A percentile compares a stretch with the other conserved stretches of the same genome.
Conservation (phyloP, 306 rosid genomes). For the Acacia melanoxylon region DNA sequence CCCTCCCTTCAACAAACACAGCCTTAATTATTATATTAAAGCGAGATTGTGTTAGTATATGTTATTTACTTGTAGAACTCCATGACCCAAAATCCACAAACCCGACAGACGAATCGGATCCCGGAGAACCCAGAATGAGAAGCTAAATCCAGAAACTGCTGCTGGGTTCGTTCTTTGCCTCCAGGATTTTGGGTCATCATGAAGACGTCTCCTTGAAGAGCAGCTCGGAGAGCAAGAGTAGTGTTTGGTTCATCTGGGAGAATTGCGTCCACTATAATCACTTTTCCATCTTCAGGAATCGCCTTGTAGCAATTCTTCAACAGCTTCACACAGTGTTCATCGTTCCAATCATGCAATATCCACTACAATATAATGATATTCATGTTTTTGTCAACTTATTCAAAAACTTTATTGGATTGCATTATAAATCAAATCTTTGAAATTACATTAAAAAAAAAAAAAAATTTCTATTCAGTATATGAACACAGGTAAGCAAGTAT, state of each 20-base stretch:
- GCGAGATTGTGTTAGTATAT: too few relatives aligned
- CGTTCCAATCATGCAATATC: constrained; percentile 49
- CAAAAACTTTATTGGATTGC: too few relatives aligned
- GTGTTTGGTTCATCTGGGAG: constrained; percentile 24
- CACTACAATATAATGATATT: constrained; percentile 12
- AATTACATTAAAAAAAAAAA: too few relatives aligned
- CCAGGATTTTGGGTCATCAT: constrained; percentile 45
- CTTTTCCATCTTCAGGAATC: constrained; percentile 38
- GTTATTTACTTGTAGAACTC: not conserved
- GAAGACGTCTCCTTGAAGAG: constrained; percentile 25
- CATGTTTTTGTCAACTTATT: not conserved
- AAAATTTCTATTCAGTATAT: too few relatives aligned
- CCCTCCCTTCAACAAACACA: too few relatives aligned
- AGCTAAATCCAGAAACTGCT: constrained; percentile 37
- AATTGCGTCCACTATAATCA: constrained; percentile 37
- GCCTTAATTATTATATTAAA: too few relatives aligned
- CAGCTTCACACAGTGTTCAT: constrained; percentile 36
- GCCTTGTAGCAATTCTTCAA: constrained; percentile 42
- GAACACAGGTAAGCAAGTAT: too few relatives aligned
- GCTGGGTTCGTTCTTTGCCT: constrained; percentile 42
- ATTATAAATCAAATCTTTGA: too few relatives aligned
- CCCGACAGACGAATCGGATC: constrained; percentile 4
- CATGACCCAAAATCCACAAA: not conserved
- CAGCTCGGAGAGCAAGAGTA: not conserved
- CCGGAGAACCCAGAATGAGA: constrained; percentile 30